A percentile compares a stretch with the other conserved stretches of the same genome.
Evolutionary conservation across 2,329 filamentous ascomycete genomes (phyloP).

Genomic region (Cladorrhinum sp.): DNA sequence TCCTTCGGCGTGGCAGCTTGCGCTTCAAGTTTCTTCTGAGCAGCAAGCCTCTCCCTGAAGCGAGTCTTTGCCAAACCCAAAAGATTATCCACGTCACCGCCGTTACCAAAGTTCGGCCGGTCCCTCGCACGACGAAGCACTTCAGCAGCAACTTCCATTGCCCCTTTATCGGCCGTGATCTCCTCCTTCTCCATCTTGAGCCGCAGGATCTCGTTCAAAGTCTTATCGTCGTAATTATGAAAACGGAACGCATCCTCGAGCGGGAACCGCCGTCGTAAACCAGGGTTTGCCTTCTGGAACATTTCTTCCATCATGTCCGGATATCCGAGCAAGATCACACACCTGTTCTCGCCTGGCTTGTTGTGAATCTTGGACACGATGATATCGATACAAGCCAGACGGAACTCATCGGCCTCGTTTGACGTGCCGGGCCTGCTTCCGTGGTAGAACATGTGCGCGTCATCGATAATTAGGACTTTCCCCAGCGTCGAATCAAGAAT

Average conservation of each 20-base stretch:
- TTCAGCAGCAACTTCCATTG: constrained; percentile 45
- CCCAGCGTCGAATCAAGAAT: constrained; percentile 54
- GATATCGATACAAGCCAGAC: constrained; percentile 56
- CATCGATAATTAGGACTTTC: constrained; percentile 63
- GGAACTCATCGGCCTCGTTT: constrained; percentile 36
- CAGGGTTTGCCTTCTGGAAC: constrained; percentile 60
- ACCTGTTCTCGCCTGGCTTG: constrained; percentile 58
- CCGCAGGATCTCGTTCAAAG: constrained; percentile 51
- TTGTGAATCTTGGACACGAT: constrained; percentile 61
- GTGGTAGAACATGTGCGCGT: constrained; percentile 53
- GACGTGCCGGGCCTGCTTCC: constrained; percentile 26
- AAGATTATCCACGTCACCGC: constrained; percentile 58
- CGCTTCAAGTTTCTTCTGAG: background rate
- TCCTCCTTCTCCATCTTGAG: constrained; percentile 50
- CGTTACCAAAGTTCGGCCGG: constrained; percentile 59
- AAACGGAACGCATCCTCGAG: constrained; percentile 55
- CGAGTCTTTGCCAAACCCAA: constrained; percentile 47
- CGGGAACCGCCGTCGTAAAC: constrained; percentile 55
- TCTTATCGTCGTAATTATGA: constrained; percentile 53
- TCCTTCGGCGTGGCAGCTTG: background rate
- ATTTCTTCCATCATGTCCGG: constrained; percentile 57
- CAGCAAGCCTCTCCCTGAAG: constrained; percentile 35
- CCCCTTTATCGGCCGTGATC: constrained; percentile 45
- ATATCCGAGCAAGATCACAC: constrained; percentile 61
- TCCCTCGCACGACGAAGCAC: constrained; percentile 50